phyloP scores from a whole-genome alignment of 208 protist species.

The Leishmania martiniquensis region DNA sequence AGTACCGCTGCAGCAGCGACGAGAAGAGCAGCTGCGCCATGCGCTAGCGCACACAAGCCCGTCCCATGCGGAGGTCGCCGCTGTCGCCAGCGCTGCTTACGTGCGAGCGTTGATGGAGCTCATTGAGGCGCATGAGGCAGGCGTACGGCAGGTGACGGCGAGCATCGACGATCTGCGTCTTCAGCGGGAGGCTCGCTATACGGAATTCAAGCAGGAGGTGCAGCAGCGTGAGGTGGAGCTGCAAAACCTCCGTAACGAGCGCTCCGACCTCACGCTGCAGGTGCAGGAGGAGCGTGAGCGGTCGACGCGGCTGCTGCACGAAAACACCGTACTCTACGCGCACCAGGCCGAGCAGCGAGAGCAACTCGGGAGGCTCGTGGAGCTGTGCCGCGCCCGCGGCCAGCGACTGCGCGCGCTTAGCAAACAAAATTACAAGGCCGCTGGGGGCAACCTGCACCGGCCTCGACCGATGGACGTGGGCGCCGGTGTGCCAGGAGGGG shows the following conservation, averaged over 20 bases:
- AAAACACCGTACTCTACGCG: constrained; percentile 60
- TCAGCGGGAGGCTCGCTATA: constrained; percentile 23
- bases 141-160: constrained; percentile 10
- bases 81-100: constrained; percentile 34
- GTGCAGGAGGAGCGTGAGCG: constrained; percentile 77
- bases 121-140: constrained; percentile 21
- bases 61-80: constrained; percentile 27
- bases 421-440: neutral
- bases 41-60: constrained; percentile 20
- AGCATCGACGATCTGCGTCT: constrained; percentile 15
- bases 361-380: constrained; percentile 42
- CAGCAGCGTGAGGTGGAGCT: constrained; percentile 40
- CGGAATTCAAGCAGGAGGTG: constrained; percentile 28
- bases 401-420: constrained; percentile 21
- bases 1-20: constrained; percentile 1
- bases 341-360: constrained; percentile 43
- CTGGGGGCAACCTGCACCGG: neutral
- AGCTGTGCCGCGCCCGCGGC: constrained; percentile 33
- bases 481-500: neutral
- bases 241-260: constrained; percentile 42
- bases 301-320: constrained; percentile 60
- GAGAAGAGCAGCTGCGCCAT: constrained; percentile 25
- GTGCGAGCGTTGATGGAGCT: constrained; percentile 34
- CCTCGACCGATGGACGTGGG: neutral
- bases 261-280: constrained; percentile 42